Evolutionary conservation across 225 moss, liverwort and hornwort genomes (phyloP).

Genomic region (Straminergon stramineum): DNA sequence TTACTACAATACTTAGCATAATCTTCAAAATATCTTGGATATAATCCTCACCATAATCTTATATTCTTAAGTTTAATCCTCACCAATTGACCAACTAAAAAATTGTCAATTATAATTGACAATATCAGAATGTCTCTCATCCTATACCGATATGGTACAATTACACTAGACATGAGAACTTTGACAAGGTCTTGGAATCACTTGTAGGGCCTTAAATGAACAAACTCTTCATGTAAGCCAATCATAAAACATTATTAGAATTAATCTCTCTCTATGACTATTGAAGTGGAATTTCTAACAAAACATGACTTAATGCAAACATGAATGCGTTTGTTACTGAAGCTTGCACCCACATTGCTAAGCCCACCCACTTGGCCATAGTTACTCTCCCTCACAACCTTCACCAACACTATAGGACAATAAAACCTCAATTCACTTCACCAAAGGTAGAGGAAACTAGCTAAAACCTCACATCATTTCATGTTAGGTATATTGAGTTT

Average conservation of each 20-base stretch:
- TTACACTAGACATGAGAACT: neutral
- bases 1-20: neutral
- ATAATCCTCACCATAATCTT: fast-evolving
- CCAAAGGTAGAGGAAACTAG: neutral
- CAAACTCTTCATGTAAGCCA: fast-evolving
- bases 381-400: neutral
- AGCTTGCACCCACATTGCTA: neutral
- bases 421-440: neutral
- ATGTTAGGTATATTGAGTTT: fast-evolving
- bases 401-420: neutral
- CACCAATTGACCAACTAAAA: neutral
- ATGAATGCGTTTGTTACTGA: neutral
- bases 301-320: neutral
- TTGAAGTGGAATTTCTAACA: neutral
- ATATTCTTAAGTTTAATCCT: neutral
- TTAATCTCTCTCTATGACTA: neutral
- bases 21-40: neutral
- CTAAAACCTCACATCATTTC: neutral
- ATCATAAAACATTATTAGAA: neutral
- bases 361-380: neutral
- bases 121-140: neutral
- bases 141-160: neutral
- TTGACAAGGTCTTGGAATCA: neutral
- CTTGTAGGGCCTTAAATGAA: fast-evolving
- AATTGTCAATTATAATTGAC: neutral